Evolutionary conservation across 768 basidiomycete genomes (phyloP).

Genomic region (Boletus tylopilopsis): DNA sequence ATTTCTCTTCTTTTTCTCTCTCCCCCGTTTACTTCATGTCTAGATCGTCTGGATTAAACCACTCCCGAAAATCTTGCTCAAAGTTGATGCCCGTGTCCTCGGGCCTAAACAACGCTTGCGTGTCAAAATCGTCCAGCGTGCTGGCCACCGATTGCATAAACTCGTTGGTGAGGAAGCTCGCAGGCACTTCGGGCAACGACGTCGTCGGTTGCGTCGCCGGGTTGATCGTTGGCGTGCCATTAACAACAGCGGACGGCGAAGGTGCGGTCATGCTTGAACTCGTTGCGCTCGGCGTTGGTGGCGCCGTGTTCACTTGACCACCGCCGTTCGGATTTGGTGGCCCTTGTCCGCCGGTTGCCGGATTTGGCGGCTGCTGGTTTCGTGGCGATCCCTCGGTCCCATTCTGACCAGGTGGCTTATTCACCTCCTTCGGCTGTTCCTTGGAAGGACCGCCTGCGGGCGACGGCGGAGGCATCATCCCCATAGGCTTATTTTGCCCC

Average conservation of each 20-base stretch:
- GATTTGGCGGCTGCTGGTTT: slow-evolving; percentile 32
- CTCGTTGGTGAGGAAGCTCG: slow-evolving; percentile 29
- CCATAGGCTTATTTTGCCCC: slow-evolving; percentile 36
- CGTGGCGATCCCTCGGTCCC: slow-evolving; percentile 42
- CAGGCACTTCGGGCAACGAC: slow-evolving; percentile 26
- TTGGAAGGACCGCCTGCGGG: slow-evolving; percentile 36
- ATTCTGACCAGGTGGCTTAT: slow-evolving; percentile 23
- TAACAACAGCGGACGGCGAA: slow-evolving; percentile 35
- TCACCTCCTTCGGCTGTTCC: slow-evolving; percentile 33
- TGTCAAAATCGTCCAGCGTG: slow-evolving; percentile 39
- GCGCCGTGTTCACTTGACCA: slow-evolving; percentile 31
- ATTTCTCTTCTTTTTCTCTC: not conserved
- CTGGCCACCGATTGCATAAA: slow-evolving; percentile 44
- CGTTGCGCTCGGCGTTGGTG: slow-evolving; percentile 35
- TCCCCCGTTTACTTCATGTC: slow-evolving; percentile 22
- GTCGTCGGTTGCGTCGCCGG: slow-evolving; percentile 24
- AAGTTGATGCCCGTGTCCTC: slow-evolving; percentile 53
- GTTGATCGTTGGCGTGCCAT: slow-evolving; percentile 29
- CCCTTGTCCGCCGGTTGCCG: slow-evolving; percentile 24
- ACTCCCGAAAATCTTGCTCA: slow-evolving; percentile 72
- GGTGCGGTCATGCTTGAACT: slow-evolving; percentile 34
- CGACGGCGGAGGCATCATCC: slow-evolving; percentile 52
- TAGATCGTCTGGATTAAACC: slow-evolving; percentile 59
- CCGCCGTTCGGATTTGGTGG: slow-evolving; percentile 16
- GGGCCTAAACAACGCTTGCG: slow-evolving; percentile 37